Conservation (phyloP, 2,329 filamentous ascomycete genomes). For the Xylariaceae sp. region DNA sequence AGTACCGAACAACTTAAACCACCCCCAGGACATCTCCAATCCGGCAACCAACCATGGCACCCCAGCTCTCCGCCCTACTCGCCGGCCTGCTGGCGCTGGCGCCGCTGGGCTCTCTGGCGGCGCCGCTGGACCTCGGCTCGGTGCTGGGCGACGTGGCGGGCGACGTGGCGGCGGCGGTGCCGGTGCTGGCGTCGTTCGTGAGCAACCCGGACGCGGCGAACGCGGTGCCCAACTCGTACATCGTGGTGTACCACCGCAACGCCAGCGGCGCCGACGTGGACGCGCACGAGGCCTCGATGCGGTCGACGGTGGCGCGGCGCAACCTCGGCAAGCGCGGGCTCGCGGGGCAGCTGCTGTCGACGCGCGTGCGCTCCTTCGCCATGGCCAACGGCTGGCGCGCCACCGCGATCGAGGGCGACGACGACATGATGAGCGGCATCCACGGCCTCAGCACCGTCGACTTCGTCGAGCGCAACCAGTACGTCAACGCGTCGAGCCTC, state of each 20-base stretch:
- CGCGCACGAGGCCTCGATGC: constrained; percentile 41
- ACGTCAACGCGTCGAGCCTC: constrained; percentile 35
- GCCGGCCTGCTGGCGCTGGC: constrained; percentile 21
- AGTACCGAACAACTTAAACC: no score
- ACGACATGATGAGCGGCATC: constrained; percentile 41
- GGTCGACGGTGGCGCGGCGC: constrained; percentile 44
- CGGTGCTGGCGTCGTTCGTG: constrained; percentile 31
- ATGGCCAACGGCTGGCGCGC: constrained; percentile 42
- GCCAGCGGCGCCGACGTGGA: constrained; percentile 40
- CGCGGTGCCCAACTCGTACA: constrained; percentile 50
- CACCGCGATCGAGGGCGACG: constrained; percentile 45
- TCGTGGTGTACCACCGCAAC: constrained; percentile 57
- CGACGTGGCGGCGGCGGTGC: constrained; percentile 7
- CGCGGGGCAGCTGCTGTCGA: constrained; percentile 40
- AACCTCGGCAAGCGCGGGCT: constrained; percentile 46
- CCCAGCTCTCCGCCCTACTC: constrained; percentile 20
- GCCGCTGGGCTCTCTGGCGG: constrained; percentile 17
- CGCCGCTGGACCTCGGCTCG: constrained; percentile 15
- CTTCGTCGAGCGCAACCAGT: constrained; percentile 47
- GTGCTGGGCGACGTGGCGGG: constrained; percentile 9
- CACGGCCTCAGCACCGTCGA: constrained; percentile 40
- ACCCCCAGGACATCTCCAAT: background rate
- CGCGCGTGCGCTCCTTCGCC: constrained; percentile 36
- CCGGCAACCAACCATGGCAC: constrained; percentile 18
- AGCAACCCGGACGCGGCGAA: constrained; percentile 40